Evolutionary conservation across 768 basidiomycete genomes (phyloP), one percentile per base, ranked within the genome.

Genomic region (Boletus rubropictus): DNA sequence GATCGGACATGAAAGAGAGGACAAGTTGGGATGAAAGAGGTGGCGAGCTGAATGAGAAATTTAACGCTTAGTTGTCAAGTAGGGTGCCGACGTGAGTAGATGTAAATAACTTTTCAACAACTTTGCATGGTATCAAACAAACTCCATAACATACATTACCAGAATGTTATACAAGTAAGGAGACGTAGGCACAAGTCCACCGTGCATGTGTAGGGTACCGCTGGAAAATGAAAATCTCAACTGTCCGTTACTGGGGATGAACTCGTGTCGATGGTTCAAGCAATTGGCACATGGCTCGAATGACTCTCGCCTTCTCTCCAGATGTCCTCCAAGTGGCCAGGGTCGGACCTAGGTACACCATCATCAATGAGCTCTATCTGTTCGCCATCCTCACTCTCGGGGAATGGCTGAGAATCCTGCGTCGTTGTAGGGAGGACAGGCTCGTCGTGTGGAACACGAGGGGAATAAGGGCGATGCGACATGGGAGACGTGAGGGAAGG

Each of bases 381-480:
- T 15, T 67, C 65, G 6, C 49, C 53, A 3, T 64, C 53, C 8
- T 20, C 45, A 25, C 24, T 33, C 18, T 66, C 55, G 9, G 36
- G 39, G 32, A 49, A 60, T 32, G 10, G 38, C 28, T 51, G 43
- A n/a, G 9, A 11, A 32, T 53, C 57, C 10, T 52, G 56, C 17
- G 17, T 50, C 55, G 44, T 56, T 42, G 53, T 72, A 61, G 80
- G 80, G 8, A 84, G 71, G 8, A 66, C 49, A 2, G 60, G 56
- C 5, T 69, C 64, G 1, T 71, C 72, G 29, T 71, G 74, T 35
- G 70, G 67, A 49, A 81, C 77, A 34, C 86, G 82, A 15, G 88
- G 86, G 5, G 81, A 71, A 61, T 86, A 78, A 0, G 89, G 86
- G n/a, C 72, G 73, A 58, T 91, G 84, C 3, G 79, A 81, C 29